Evolutionary conservation across 2,329 filamentous ascomycete genomes (phyloP).

Genomic region (Trichoderma polysporum): DNA sequence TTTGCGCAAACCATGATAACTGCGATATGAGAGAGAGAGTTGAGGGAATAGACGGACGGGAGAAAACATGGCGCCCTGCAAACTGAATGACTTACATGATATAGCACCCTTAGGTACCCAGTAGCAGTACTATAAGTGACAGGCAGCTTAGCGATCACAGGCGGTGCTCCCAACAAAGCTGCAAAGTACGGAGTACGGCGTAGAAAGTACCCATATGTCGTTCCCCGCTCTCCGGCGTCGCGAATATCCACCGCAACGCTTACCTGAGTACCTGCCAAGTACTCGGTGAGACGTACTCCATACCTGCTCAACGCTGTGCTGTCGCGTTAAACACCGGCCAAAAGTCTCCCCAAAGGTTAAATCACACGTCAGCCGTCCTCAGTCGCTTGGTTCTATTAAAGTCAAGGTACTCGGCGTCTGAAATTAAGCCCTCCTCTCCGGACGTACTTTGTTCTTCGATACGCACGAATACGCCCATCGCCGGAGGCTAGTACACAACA

Average conservation of each 20-base stretch:
- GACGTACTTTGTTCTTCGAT: background rate
- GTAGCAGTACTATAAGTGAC: background rate
- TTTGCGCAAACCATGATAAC: background rate
- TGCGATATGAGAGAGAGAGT: background rate
- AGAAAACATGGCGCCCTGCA: background rate
- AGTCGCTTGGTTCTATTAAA: background rate
- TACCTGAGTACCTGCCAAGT: background rate
- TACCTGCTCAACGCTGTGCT: background rate
- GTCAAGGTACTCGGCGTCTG: background rate
- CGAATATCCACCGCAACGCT: background rate
- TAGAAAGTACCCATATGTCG: background rate
- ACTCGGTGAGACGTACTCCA: slow-evolving; percentile 14
- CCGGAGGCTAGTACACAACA: slow-evolving; percentile 10
- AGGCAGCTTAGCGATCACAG: background rate
- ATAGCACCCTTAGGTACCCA: background rate
- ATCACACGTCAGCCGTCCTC: slow-evolving; percentile 15
- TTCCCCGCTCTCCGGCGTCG: slow-evolving; percentile 8
- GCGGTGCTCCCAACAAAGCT: background rate
- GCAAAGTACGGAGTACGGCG: background rate
- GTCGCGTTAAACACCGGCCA: slow-evolving; percentile 7
- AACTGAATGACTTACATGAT: background rate
- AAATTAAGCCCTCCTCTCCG: background rate
- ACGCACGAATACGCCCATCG: background rate
- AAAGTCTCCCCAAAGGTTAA: slow-evolving; percentile 6
- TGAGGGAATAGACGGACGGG: background rate